Conservation (phyloP, 225 moss, liverwort and hornwort species). For the Anthoceros angustus region DNA sequence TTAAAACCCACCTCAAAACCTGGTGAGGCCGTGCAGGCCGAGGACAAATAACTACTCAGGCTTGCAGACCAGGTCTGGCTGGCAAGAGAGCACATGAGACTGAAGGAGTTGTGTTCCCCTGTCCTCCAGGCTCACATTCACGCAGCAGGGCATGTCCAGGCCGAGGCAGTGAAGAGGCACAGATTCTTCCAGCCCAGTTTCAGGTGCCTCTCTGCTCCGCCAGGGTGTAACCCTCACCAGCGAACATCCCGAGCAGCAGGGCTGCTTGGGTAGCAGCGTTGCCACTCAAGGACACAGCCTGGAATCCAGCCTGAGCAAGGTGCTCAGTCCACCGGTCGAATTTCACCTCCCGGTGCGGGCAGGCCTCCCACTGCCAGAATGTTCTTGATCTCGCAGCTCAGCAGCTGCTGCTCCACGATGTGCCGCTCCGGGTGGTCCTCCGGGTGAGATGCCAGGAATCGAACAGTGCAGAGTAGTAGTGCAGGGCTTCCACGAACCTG, state of each 20-base stretch:
- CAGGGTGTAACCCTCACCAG: slow-evolving; percentile 52
- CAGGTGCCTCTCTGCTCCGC: slow-evolving; percentile 49
- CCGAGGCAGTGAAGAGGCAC: slow-evolving; percentile 62
- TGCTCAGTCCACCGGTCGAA: slow-evolving; percentile 55
- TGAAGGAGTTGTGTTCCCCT: too few species aligned
- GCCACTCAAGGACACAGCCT: slow-evolving; percentile 41
- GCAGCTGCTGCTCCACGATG: slow-evolving; percentile 66
- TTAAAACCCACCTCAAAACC: too few species aligned
- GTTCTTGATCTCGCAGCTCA: slow-evolving; percentile 75
- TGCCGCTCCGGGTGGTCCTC: slow-evolving; percentile 45
- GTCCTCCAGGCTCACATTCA: too few species aligned
- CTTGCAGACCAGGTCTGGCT: too few species aligned
- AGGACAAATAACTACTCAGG: too few species aligned
- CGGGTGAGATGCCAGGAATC: slow-evolving; percentile 57
- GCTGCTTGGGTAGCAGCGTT: slow-evolving; percentile 66
- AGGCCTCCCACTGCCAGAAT: slow-evolving; percentile 58
- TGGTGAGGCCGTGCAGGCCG: too few species aligned
- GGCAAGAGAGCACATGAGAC: too few species aligned
- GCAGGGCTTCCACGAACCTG: slow-evolving; percentile 64
- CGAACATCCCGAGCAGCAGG: slow-evolving; percentile 48
- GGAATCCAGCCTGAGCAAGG: slow-evolving; percentile 40
- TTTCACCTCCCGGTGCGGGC: slow-evolving; percentile 45
- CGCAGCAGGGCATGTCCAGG: slow-evolving; percentile 28
- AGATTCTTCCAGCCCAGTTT: slow-evolving; percentile 81
- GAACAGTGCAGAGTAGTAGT: slow-evolving; percentile 73